Evolutionary conservation across 495 filamentous ascomycete species (phyloP), one percentile per base, ranked within the genome.

Genomic region (Pyrenopolyporus hunteri): DNA sequence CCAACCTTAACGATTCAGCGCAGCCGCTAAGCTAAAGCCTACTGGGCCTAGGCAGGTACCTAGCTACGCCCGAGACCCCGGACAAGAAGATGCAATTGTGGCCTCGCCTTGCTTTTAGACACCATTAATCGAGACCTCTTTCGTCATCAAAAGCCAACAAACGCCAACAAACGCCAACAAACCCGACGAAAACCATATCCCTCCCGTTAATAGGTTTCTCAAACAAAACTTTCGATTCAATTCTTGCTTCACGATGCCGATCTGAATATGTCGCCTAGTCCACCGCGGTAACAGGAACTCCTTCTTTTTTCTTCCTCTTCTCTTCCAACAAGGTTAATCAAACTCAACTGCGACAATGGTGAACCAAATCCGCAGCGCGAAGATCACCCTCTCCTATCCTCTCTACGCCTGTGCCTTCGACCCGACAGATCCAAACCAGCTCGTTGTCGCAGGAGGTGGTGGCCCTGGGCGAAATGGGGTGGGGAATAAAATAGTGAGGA

Each of bases 361-460:
- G 61, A 69, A 71, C 37, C 59, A 8, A 7, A 69, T 71, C 55
- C 44, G 59, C 52, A 62, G 37, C 48, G 58, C 88, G 47, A 91
- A 87, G 70, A 74, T 85, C 54, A 91, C 85, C 13, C 82, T 96
- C 51, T 84, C 85, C 17, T 97, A 93, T 70, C 93, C 94, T n/a
- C 80, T 97, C 33, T 97, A 91, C 73, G 83, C 90, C 14, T 89
- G 89, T 61, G 93, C 92, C 69, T 97, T 97, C 73, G 90, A 94
- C 68, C 89, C 90, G 45, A 80, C 87, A 65, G 85, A 94, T 77
- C 83, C 84, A 54, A 80, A 83, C 57, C 83, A 83, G 42, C 78
- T 97, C 23, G 76, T 96, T 6, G 91, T 97, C n/a, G 93, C 87
- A 29, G 93, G 94, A 22, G 94, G 94, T 43, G 93, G 93, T 57